Conservation (phyloP, 164 flowering plant genomes). For the grape (Vitis vinifera) region DNA sequence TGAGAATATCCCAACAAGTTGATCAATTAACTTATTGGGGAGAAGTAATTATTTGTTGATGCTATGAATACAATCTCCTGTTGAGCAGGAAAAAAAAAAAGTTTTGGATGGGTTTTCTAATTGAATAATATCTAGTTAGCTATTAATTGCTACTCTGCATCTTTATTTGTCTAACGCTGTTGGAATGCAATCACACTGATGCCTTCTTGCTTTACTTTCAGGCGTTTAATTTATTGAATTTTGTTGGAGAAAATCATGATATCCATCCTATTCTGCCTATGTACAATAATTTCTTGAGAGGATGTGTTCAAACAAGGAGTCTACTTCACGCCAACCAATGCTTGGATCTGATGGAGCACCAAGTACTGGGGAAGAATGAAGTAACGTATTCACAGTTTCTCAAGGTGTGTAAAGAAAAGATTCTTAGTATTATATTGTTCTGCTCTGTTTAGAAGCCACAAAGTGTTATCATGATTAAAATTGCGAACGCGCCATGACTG, state of each 20-base stretch:
- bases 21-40: not conserved
- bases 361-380: conserved; percentile 64
- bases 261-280: conserved; percentile 34
- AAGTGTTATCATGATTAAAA: too few species aligned
- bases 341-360: conserved; percentile 71
- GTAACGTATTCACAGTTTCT: conserved; percentile 65
- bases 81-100: not conserved
- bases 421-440: conserved; percentile 1
- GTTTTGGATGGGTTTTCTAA: not conserved
- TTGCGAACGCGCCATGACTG: too few species aligned
- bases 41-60: not conserved
- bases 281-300: conserved; percentile 58
- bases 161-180: not conserved
- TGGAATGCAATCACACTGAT: not conserved
- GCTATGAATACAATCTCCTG: not conserved
- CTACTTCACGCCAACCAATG: conserved; percentile 42
- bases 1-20: not conserved
- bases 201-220: conserved; percentile 26
- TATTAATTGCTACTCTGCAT: not conserved
- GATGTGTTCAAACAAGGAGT: conserved; percentile 40
- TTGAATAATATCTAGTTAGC: not conserved
- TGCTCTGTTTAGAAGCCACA: not conserved
- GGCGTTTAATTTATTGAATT: conserved; percentile 59
- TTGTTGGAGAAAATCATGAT: conserved; percentile 38
- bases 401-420: conserved; percentile 48